Evolutionary conservation across 2,329 filamentous ascomycete species (phyloP).

Genomic region (Aspergillus ochraceoroseus): DNA sequence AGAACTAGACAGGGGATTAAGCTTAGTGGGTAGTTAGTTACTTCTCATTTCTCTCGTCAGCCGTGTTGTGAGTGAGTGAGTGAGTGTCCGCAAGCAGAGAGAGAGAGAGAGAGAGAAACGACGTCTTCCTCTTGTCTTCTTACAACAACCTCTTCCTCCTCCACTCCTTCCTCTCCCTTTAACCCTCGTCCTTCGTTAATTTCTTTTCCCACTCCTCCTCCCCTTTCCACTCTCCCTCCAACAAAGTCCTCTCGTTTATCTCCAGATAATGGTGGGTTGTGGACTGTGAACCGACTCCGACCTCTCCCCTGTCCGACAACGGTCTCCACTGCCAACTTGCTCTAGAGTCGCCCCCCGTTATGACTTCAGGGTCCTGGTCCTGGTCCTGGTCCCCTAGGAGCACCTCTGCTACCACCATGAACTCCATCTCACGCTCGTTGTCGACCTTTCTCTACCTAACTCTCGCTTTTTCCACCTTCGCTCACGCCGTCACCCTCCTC

Average conservation of each 20-base stretch:
- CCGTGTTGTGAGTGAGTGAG: too few relatives aligned
- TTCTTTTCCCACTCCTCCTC: constrained; percentile 5
- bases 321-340: constrained; percentile 16
- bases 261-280: constrained; percentile 17
- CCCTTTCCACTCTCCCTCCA: constrained; percentile 3
- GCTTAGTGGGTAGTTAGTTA: too few relatives aligned
- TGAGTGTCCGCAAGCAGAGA: too few relatives aligned
- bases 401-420: constrained; percentile 9
- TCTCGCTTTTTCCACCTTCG: constrained; percentile 21
- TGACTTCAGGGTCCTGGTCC: constrained; percentile 14
- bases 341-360: constrained; percentile 14
- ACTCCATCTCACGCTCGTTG: constrained; percentile 18
- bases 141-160: background rate
- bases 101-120: too few relatives aligned
- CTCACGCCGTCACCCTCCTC: constrained; percentile 29
- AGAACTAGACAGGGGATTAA: too few relatives aligned
- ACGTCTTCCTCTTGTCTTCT: too few relatives aligned
- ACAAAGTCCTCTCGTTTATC: constrained; percentile 7
- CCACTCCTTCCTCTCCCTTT: constrained; percentile 1
- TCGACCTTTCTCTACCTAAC: too few relatives aligned
- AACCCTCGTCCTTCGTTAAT: constrained; percentile 9
- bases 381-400: too few relatives aligned
- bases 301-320: constrained; percentile 8
- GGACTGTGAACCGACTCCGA: constrained; percentile 8
- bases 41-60: too few relatives aligned